Conservation (phyloP, 1,284 basidiomycete genomes). For the Marasmius fiardii region DNA sequence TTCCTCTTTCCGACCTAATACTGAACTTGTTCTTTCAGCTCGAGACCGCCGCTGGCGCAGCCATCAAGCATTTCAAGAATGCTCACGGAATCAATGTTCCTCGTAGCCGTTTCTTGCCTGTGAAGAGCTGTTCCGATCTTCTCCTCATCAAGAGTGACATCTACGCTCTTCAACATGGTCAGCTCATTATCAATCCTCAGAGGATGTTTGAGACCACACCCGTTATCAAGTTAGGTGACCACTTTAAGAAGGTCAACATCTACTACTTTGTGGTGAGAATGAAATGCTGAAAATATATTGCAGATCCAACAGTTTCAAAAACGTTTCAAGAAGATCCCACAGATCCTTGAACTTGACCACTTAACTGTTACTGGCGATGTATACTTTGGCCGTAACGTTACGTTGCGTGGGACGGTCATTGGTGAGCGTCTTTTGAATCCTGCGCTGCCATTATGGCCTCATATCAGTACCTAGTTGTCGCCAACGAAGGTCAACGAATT, state of each 20-base stretch:
- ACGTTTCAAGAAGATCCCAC: constrained; percentile 96
- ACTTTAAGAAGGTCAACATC: constrained; percentile 73
- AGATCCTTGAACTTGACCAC: constrained; percentile 93
- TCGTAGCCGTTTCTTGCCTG: constrained; percentile 95
- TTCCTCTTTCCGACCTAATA: neutral
- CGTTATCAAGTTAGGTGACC: constrained; percentile 96
- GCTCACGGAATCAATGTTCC: constrained; percentile 98
- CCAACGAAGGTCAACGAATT: constrained; percentile 93
- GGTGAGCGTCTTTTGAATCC: constrained; percentile 30
- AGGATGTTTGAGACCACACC: constrained; percentile 95
- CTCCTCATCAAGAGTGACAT: constrained; percentile 97
- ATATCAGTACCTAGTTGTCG: constrained; percentile 41
- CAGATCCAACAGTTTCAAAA: constrained; percentile 97
- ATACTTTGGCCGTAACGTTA: constrained; percentile 92
- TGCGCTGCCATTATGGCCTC: neutral
- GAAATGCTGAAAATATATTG: constrained; percentile 20
- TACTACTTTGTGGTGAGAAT: neutral
- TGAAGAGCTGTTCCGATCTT: constrained; percentile 89
- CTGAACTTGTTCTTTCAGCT: constrained; percentile 51
- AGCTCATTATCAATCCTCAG: constrained; percentile 86
- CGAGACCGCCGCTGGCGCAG: constrained; percentile 97
- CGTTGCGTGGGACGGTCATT: constrained; percentile 85
- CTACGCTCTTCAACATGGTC: constrained; percentile 94
- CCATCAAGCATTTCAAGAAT: constrained; percentile 95
- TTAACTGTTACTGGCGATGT: constrained; percentile 80